These are phyloP conservation scores for Salisapilia sapeloensis DNA, from an alignment of 352 stramenopile genomes.

Conservation along the genomic window DNA sequence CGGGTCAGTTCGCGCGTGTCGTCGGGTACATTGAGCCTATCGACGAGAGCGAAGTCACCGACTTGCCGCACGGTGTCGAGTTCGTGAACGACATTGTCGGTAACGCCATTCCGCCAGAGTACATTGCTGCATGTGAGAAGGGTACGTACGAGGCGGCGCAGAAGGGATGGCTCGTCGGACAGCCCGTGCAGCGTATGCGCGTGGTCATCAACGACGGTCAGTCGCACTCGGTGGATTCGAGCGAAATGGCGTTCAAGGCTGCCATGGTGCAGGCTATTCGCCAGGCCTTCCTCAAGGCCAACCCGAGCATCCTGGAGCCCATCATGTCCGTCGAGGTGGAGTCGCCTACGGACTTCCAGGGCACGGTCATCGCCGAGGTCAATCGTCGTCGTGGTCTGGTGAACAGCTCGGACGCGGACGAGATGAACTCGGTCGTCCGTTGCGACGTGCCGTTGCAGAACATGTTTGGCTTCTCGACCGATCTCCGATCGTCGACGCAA, in stretches of 20 bases:
- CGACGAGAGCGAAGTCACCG: slow-evolving; percentile 49
- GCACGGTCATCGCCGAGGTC: slow-evolving; percentile 85
- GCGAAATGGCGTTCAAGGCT: slow-evolving; percentile 95
- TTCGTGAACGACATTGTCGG: slow-evolving; percentile 97
- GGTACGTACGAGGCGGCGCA: slow-evolving; percentile 90
- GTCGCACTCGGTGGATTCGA: slow-evolving; percentile 96
- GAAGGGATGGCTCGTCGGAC: slow-evolving; percentile 92
- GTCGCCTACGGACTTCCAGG: slow-evolving; percentile 92
- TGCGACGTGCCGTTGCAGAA: slow-evolving; percentile 93
- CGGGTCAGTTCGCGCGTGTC: slow-evolving; percentile 93
- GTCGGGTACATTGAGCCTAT: slow-evolving; percentile 97
- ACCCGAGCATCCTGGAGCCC: slow-evolving; percentile 90
- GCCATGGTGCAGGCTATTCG: slow-evolving; percentile 92
- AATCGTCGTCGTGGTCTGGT: slow-evolving; percentile 93
- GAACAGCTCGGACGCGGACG: slow-evolving; percentile 91
- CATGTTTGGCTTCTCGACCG: slow-evolving; percentile 99
- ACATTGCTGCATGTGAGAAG: slow-evolving; percentile 96
- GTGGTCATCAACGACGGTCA: slow-evolving; percentile 85
- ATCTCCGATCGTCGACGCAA: slow-evolving; percentile 90
- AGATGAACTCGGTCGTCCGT: slow-evolving; percentile 85
- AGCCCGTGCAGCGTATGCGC: slow-evolving; percentile 83
- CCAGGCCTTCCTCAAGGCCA: slow-evolving; percentile 85
- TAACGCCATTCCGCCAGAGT: slow-evolving; percentile 97
- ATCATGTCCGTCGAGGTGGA: slow-evolving; percentile 93
- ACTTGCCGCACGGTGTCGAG: slow-evolving; percentile 57